Evolutionary conservation across 1,284 basidiomycete genomes (phyloP), one percentile per base, ranked within the genome.

Genomic region (Moesziomyces globuligerus): DNA sequence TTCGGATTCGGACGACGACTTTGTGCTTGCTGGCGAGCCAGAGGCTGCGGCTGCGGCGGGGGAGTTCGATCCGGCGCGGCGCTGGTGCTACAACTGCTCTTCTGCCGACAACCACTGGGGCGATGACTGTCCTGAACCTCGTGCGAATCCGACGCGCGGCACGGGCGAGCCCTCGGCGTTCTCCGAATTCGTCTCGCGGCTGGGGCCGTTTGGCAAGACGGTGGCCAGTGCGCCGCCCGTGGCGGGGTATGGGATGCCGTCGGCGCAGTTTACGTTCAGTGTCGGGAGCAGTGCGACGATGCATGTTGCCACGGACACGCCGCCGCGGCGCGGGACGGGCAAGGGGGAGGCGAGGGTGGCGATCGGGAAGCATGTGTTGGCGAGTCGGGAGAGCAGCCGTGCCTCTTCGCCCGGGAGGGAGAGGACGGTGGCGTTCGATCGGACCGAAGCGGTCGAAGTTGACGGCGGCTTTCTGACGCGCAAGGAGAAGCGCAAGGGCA

Each of bases 51-150:
- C 39, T 55, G 48, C 70, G 18, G 43, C 45, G 15, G 21, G 28
- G 24, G 49, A 56, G 6, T 75, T 69, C 48, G 73, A 75, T 36
- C 66, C 75, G 4, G 68, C 55, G 52, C 89, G 90, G 72, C 85
- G 87, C 59, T 93, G 90, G 89, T 96, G 93, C 83, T 94, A 94
- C 84, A 93, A 93, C 77, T 96, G 93, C 76, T 92, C 91, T 24
- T 83, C 84, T 29, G 83, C 83, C 47, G 92, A 91, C 5, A 74
- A 74, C 29, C 93, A 96, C 82, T 88, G 91, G 80, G 93, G 93
- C 41, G 93, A 95, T 79, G 93, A 94, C 80, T 95, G 93, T 72
- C 83, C 86, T 25, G 85, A 86, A 36, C 78, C 86, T 2, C 84
- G 86, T 3, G 87, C 86, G 62, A 85, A 84, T 13, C 81, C 83